These are phyloP conservation scores for Flagelloscypha sp. DNA, from an alignment of 768 basidiomycete species.

Conservation along the genomic window DNA sequence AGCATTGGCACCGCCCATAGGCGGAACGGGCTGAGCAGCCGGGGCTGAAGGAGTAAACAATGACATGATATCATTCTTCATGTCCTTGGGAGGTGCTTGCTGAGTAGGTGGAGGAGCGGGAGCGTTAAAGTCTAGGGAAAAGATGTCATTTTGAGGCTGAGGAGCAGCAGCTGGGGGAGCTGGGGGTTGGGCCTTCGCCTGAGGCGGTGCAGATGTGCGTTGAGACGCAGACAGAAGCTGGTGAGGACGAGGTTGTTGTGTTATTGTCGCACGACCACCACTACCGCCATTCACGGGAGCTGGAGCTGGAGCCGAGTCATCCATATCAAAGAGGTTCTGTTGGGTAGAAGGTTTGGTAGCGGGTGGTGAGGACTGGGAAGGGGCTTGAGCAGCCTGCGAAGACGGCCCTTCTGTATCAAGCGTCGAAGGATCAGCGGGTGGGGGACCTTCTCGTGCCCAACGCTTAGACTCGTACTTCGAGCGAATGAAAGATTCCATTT, in stretches of 20 bases:
- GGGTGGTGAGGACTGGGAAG: constrained; percentile 21
- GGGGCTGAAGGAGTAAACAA: constrained; percentile 54
- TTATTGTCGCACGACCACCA: constrained; percentile 18
- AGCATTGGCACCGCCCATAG: constrained; percentile 19
- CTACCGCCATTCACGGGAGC: constrained; percentile 21
- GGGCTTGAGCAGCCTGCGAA: constrained; percentile 18
- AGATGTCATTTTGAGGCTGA: constrained; percentile 51
- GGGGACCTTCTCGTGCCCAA: constrained; percentile 91
- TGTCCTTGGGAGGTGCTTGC: constrained; percentile 42
- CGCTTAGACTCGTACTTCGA: constrained; percentile 91
- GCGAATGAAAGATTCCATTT: constrained; percentile 96
- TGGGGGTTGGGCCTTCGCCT: constrained; percentile 11
- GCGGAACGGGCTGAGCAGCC: constrained; percentile 21
- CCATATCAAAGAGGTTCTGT: constrained; percentile 15
- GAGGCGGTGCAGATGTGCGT: constrained; percentile 10
- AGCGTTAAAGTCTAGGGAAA: constrained; percentile 79
- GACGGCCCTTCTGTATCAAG: constrained; percentile 54
- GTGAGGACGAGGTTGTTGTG: constrained; percentile 44
- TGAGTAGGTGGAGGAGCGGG: constrained; percentile 18
- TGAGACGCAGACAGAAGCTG: constrained; percentile 40
- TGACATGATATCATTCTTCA: constrained; percentile 80
- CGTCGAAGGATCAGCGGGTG: constrained; percentile 70
- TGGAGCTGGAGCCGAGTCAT: constrained; percentile 24
- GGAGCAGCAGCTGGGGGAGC: constrained; percentile 12
- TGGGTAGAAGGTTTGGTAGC: constrained; percentile 17